A percentile compares a stretch with the other conserved stretches of the same genome.
Evolutionary conservation across 805 yeast species (phyloP).

Genomic region (Candida pseudoglaebosa): DNA sequence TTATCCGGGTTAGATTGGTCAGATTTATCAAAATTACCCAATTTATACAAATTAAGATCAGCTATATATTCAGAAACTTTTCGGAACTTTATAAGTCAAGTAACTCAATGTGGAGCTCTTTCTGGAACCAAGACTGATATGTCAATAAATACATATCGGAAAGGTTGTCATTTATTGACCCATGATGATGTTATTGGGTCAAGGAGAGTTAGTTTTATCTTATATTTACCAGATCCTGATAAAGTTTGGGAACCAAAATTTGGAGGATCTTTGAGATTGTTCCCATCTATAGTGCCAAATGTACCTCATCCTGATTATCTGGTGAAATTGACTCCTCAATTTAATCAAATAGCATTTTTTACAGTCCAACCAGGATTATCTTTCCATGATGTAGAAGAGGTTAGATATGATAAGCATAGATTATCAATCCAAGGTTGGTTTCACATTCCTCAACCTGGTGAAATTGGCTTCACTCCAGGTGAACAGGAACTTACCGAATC

Average conservation of each 20-base stretch:
- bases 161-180: slow-evolving; percentile 89
- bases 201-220: slow-evolving; percentile 85
- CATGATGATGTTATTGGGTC: slow-evolving; percentile 99
- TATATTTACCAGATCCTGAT: slow-evolving; percentile 91
- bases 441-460: slow-evolving; percentile 93
- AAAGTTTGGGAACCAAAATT: slow-evolving; percentile 83
- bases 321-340: slow-evolving; percentile 77
- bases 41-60: slow-evolving; percentile 71
- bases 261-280: slow-evolving; percentile 89
- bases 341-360: slow-evolving; percentile 94
- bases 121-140: slow-evolving; percentile 91
- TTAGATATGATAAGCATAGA: slow-evolving; percentile 83
- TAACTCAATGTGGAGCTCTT: slow-evolving; percentile 84
- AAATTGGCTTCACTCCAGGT: slow-evolving; percentile 76
- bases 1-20: slow-evolving; percentile 77
- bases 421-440: slow-evolving; percentile 98
- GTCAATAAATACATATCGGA: slow-evolving; percentile 85
- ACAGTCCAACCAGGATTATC: slow-evolving; percentile 94
- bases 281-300: slow-evolving; percentile 82
- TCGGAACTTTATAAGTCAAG: slow-evolving; percentile 68
- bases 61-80: slow-evolving; percentile 86
- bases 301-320: slow-evolving; percentile 80
- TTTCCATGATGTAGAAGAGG: slow-evolving; percentile 98
- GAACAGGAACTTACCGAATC: slow-evolving; percentile 79
- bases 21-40: slow-evolving; percentile 70